These are phyloP conservation scores for Prosopis cineraria DNA, from an alignment of 306 rosid species.

Conservation along the genomic window DNA sequence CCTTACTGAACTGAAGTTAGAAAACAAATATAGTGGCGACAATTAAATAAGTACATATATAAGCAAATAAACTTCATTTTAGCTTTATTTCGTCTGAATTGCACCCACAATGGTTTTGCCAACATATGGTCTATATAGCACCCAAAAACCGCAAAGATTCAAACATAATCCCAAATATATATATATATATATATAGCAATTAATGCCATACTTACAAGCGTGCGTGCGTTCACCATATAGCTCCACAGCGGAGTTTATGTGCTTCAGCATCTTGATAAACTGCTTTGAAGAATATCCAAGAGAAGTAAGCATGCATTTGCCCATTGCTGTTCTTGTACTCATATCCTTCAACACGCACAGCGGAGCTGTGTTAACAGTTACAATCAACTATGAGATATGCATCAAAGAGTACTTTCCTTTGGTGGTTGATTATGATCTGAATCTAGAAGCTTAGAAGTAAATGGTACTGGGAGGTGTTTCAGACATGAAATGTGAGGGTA, in stretches of 20 bases:
- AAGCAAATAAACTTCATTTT: constrained; percentile 18
- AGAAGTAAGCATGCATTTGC: neutral
- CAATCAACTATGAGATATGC: constrained; percentile 16
- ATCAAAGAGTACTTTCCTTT: constrained; percentile 22
- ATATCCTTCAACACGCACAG: too few relatives aligned
- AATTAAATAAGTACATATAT: neutral
- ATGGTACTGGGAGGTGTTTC: constrained; percentile 9
- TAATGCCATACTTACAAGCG: constrained; percentile 38
- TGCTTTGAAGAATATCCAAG: constrained; percentile 8
- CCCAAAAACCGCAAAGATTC: constrained; percentile 5
- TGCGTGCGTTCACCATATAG: neutral
- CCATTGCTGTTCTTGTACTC: constrained; percentile 30
- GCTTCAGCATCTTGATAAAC: constrained; percentile 2
- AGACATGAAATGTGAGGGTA: constrained; percentile 47
- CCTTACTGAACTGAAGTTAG: neutral
- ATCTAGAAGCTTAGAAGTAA: constrained; percentile 49
- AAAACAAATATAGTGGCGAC: neutral
- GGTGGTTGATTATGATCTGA: constrained; percentile 33
- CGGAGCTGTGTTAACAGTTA: neutral
- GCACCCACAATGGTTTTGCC: neutral
- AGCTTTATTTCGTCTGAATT: constrained; percentile 26
- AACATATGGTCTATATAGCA: constrained; percentile 8
- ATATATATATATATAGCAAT: constrained; percentile 41
- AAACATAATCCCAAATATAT: constrained; percentile 32
- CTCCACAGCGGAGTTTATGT: neutral